These are phyloP conservation scores for Medicago truncatula DNA, from an alignment of 306 rosid species.

Conservation along the genomic window MtrunA17r5.0-ANR NC_053042.1:52614001-52614500, in stretches of 20 bases:
- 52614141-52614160: conserved; percentile 73
- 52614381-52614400: conserved; percentile 83
- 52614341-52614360: conserved; percentile 89
- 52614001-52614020: conserved; percentile 40
- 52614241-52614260: conserved; percentile 71
- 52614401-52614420: conserved; percentile 86
- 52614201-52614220: conserved; percentile 73
- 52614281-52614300: conserved; percentile 68
- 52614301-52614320: conserved; percentile 79
- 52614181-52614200: conserved; percentile 54
- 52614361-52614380: conserved; percentile 88
- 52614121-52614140: conserved; percentile 95
- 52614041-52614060: conserved; percentile 77
- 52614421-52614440: conserved; percentile 88
- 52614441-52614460: conserved; percentile 90
- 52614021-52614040: conserved; percentile 70
- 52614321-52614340: conserved; percentile 86
- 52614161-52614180: conserved; percentile 90
- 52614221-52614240: conserved; percentile 77
- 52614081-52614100: conserved; percentile 80
- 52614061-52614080: conserved; percentile 66
- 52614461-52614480: conserved; percentile 91
- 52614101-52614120: conserved; percentile 71
- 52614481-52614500: conserved; percentile 91
- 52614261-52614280: conserved; percentile 90